Evolutionary conservation across 768 basidiomycete species (phyloP).

Genomic region (Phlegmacium glaucopus): DNA sequence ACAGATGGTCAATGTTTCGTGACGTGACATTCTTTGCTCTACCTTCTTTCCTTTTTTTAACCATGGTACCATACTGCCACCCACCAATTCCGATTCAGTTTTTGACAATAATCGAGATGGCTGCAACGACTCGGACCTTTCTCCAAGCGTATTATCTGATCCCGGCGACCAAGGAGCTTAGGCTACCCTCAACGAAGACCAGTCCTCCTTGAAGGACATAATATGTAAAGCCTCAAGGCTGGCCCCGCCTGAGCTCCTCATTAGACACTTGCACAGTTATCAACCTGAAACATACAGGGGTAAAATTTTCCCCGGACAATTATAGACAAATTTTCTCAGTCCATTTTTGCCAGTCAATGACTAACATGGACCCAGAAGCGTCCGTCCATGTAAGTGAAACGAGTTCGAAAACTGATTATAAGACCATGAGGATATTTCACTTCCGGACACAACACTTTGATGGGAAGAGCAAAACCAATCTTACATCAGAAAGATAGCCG

Average conservation of each 20-base stretch:
- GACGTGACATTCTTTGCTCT: too few relatives aligned
- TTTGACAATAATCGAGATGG: background rate
- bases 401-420: background rate
- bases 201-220: too few relatives aligned
- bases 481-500: slow-evolving; percentile 20
- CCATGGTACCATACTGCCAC: too few relatives aligned
- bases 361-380: slow-evolving; percentile 13
- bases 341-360: slow-evolving; percentile 15
- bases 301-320: slow-evolving; percentile 12
- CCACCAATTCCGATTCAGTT: background rate
- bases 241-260: too few relatives aligned
- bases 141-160: slow-evolving; percentile 1
- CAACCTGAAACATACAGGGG: slow-evolving; percentile 17
- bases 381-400: slow-evolving; percentile 16
- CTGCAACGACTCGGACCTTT: background rate
- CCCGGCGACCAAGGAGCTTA: slow-evolving; percentile 5
- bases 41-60: too few relatives aligned
- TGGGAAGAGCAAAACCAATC: slow-evolving; percentile 19
- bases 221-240: background rate
- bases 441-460: slow-evolving; percentile 21
- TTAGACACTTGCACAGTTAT: slow-evolving; percentile 6
- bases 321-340: slow-evolving; percentile 16
- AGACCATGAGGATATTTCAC: slow-evolving; percentile 16
- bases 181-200: background rate
- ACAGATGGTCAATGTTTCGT: too few relatives aligned